phyloP scores from a whole-genome alignment of 2,329 filamentous ascomycete genomes.

The Albophoma yamanashiensis region DNA sequence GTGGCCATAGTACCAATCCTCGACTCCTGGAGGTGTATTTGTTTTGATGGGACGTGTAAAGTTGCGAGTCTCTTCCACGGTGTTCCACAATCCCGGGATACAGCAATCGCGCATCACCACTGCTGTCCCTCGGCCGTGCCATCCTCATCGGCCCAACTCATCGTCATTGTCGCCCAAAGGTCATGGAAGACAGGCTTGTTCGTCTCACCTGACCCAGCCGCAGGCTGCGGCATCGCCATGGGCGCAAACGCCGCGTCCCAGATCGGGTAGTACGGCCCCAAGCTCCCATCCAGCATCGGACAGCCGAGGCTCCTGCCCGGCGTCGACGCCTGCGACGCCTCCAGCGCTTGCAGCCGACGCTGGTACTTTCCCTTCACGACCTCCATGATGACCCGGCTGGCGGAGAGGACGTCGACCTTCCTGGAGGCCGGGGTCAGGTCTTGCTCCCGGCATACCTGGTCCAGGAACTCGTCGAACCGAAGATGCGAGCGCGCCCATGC shows the following conservation, averaged over 20 bases:
- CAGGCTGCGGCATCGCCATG: constrained; percentile 6
- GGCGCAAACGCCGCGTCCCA: constrained; percentile 29
- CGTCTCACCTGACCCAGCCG: constrained; percentile 1
- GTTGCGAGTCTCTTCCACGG: not conserved
- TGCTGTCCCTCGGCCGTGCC: not conserved
- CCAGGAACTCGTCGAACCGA: constrained; percentile 27
- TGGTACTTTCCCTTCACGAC: constrained; percentile 36
- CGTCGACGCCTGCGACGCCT: constrained; percentile 10
- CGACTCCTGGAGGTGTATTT: not conserved
- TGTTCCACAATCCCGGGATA: not conserved
- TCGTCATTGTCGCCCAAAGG: constrained; percentile 37
- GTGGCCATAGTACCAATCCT: not conserved
- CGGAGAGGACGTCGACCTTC: constrained; percentile 30
- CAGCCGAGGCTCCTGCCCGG: constrained; percentile 21
- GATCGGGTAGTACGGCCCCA: constrained; percentile 32
- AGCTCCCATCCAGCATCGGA: constrained; percentile 40
- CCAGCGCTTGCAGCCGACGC: constrained; percentile 24
- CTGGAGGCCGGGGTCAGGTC: constrained; percentile 13
- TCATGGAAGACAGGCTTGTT: constrained; percentile 25
- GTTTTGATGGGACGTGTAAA: not conserved
- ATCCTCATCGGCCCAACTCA: constrained; percentile 26
- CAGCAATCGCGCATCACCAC: not conserved
- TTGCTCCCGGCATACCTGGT: constrained; percentile 18
- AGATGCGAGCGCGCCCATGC: constrained; percentile 27
- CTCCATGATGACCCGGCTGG: constrained; percentile 33